Percentiles rank a stretch among this genome's conserved stretches.
phyloP scores from a whole-genome alignment of 495 filamentous ascomycete genomes.

The Aspergillus conjunctus region DNA sequence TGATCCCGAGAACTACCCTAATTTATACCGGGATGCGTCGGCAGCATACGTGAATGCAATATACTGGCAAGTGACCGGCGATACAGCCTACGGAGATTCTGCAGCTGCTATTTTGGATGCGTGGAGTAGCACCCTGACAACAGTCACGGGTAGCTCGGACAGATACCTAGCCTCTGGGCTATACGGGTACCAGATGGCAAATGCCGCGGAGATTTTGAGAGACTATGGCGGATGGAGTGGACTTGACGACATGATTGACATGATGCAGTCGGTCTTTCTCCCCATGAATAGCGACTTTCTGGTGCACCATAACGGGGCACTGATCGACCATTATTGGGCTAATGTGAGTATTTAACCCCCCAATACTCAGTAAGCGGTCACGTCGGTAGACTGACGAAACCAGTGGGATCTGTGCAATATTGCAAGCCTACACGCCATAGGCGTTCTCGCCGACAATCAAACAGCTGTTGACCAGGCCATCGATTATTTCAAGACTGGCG shows the following conservation, averaged over 20 bases:
- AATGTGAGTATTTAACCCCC: constrained; percentile 21
- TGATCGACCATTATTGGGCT: constrained; percentile 43
- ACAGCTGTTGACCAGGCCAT: constrained; percentile 40
- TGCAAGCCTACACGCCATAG: constrained; percentile 40
- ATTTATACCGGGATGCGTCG: constrained; percentile 42
- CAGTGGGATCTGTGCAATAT: constrained; percentile 50
- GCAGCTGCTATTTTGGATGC: constrained; percentile 40
- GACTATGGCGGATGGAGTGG: constrained; percentile 37
- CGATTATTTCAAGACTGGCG: constrained; percentile 41
- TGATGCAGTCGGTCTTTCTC: constrained; percentile 40
- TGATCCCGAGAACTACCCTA: constrained; percentile 39
- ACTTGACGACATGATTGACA: constrained; percentile 24
- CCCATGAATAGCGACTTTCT: constrained; percentile 39
- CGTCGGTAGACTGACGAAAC: background rate
- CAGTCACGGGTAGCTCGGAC: constrained; percentile 38
- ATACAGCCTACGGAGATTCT: constrained; percentile 37
- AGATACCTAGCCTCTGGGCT: constrained; percentile 45
- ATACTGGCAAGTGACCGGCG: constrained; percentile 41
- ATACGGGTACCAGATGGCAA: constrained; percentile 51
- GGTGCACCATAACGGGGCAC: constrained; percentile 32
- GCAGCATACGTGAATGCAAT: constrained; percentile 43
- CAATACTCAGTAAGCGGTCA: no score
- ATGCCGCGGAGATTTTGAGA: constrained; percentile 47
- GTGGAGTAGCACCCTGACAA: constrained; percentile 41
- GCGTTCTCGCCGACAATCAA: constrained; percentile 43